A percentile compares a stretch with the other conserved stretches of the same genome.
Evolutionary conservation across 179 eudicot genomes (phyloP).

Genomic region (Drosera spatulata): DNA sequence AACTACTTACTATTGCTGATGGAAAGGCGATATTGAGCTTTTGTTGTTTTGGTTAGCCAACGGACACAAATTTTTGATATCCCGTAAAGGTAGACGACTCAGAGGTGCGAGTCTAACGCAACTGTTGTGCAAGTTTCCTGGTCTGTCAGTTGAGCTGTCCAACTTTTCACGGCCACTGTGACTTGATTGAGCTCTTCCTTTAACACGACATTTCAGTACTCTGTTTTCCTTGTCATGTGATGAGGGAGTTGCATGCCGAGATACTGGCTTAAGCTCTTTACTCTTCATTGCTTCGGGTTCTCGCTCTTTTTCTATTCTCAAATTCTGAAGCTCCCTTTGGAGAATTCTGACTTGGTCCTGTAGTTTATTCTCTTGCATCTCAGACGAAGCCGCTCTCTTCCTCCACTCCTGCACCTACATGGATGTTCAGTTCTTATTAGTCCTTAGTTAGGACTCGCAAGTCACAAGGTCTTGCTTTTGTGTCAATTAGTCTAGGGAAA

Average conservation of each 20-base stretch:
- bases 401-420: slow-evolving; percentile 71
- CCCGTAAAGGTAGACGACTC: slow-evolving; percentile 46
- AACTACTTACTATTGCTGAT: too few species aligned
- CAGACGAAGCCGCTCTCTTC: slow-evolving; percentile 37
- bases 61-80: slow-evolving; percentile 57
- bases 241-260: slow-evolving; percentile 24
- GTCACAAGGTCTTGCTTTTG: too few species aligned
- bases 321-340: slow-evolving; percentile 31
- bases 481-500: not conserved
- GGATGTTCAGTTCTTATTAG: not conserved
- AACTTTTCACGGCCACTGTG: slow-evolving; percentile 13
- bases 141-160: slow-evolving; percentile 15
- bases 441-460: too few species aligned
- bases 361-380: slow-evolving; percentile 41
- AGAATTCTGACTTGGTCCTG: slow-evolving; percentile 31
- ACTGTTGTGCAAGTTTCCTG: slow-evolving; percentile 17
- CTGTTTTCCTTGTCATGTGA: slow-evolving; percentile 70
- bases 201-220: slow-evolving; percentile 27
- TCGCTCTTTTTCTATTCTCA: slow-evolving; percentile 8
- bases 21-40: slow-evolving; percentile 3
- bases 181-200: slow-evolving; percentile 23
- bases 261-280: slow-evolving; percentile 18
- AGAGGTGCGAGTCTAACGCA: slow-evolving; percentile 9
- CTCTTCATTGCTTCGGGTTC: slow-evolving; percentile 13
- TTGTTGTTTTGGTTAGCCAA: slow-evolving; percentile 37